These are phyloP conservation scores for Ceriops tagal DNA, from an alignment of 345 rosid genomes.

Conservation along the genomic window DNA sequence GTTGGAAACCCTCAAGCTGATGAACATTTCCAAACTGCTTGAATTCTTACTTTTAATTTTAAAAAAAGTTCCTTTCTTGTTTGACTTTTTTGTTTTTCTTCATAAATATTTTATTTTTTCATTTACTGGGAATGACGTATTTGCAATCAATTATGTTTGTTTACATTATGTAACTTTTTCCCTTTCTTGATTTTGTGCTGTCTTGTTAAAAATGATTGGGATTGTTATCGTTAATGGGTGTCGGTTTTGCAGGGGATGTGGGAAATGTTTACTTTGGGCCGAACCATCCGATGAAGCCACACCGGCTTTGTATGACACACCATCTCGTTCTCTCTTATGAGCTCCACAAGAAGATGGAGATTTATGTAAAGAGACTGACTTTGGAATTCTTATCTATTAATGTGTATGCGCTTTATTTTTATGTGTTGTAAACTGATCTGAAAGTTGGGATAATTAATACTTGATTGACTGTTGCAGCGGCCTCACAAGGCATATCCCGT, in stretches of 20 bases:
- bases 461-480: conserved; percentile 50
- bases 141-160: too few relatives aligned
- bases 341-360: conserved; percentile 92
- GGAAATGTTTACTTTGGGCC: conserved; percentile 95
- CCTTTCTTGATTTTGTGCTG: background rate
- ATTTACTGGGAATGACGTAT: too few relatives aligned
- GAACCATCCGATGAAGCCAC: conserved; percentile 97
- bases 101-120: too few relatives aligned
- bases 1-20: background rate
- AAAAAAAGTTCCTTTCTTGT: background rate
- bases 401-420: background rate
- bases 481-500: conserved; percentile 98
- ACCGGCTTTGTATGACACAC: conserved; percentile 96
- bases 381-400: background rate
- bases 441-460: background rate
- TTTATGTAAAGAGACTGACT: conserved; percentile 55
- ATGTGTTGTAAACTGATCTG: too few relatives aligned
- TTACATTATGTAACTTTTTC: background rate
- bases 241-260: conserved; percentile 67
- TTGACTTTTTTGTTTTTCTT: background rate
- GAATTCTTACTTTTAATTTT: background rate
- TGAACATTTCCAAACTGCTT: too few relatives aligned
- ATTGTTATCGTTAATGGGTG: background rate
- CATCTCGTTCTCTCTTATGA: conserved; percentile 94
- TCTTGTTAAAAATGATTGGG: too few relatives aligned